Evolutionary conservation across 768 basidiomycete species (phyloP).

Genomic region (Thelephora ganbajun): DNA sequence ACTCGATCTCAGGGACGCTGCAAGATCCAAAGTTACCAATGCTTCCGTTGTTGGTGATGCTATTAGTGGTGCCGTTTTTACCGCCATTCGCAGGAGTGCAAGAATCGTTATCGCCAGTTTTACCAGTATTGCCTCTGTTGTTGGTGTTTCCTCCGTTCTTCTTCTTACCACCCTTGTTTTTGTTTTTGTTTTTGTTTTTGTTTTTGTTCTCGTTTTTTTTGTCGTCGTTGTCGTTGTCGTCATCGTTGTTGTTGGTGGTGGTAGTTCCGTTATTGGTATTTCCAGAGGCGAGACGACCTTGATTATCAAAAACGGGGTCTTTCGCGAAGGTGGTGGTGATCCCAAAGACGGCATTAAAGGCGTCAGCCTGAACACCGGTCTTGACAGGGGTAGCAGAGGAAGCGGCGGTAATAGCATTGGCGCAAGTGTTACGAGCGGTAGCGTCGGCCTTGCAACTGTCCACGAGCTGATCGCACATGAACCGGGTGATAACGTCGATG

Average conservation of each 20-base stretch:
- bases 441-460: constrained; percentile 36
- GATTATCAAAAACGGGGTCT: constrained; percentile 24
- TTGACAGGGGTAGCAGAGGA: constrained; percentile 21
- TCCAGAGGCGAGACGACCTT: constrained; percentile 21
- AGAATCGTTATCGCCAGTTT: background rate
- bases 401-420: constrained; percentile 26
- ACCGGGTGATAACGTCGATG: constrained; percentile 38
- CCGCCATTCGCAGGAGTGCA: background rate
- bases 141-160: too few relatives aligned
- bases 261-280: background rate
- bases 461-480: constrained; percentile 36
- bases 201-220: too few relatives aligned
- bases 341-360: constrained; percentile 11
- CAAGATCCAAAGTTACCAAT: constrained; percentile 38
- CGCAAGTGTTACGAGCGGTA: constrained; percentile 30
- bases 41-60: background rate
- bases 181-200: too few relatives aligned
- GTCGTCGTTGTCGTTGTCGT: too few relatives aligned
- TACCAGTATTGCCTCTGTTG: background rate
- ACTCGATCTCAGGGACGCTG: constrained; percentile 39
- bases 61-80: background rate
- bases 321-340: constrained; percentile 20
- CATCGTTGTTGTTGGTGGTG: too few relatives aligned
- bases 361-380: constrained; percentile 15
- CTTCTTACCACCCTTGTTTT: too few relatives aligned